Evolutionary conservation across 192 early-diverging fungal genomes (phyloP), one percentile per base, ranked within the genome.

Genomic region (Jimgerdemannia flammicorona): DNA sequence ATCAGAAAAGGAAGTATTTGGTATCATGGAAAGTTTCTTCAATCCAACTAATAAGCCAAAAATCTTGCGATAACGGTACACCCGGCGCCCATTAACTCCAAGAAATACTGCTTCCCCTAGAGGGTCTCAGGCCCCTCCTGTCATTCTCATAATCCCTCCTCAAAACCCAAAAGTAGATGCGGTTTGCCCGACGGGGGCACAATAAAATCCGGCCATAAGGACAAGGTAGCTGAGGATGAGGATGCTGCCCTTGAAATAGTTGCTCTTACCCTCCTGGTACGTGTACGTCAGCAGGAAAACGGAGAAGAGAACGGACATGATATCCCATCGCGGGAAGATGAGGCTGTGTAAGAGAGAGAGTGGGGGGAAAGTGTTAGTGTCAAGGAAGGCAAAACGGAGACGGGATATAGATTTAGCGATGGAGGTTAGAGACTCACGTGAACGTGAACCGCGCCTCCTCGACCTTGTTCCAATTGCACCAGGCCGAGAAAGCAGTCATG

Each of bases 161-260:
- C 49, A 59, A 59, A 59, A 59, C 14, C 49, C 49, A 59, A 59
- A 59, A 0, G 14, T 59, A 6, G 49, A 59, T 59, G 6, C 8
- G 49, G 49, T 59, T 59, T 59, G 6, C 8, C 6, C 67, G 7
- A 41, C 29, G 8, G 93, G 91, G 64, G 88, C 91, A 81, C 89
- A 99, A 43, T 86, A 89, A 80, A 94, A 96, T 4, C 90, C 92
- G 11, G 87, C 87, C 78, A 96, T 87, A 75, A 97, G 86, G 10
- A 98, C 90, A 67, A 81, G 81, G 81, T 99, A 99, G 64, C 91
- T 92, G 43, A 98, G 78, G 44, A 96, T 87, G 72, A 99, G 83
- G 68, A 99, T 95, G 4, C 81, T 83, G 18, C 96, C 97, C 84
- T 99, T 98, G 80, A 99, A 99, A 84, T 99, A 98, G 84, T 99